These are phyloP conservation scores for Sclerotinia spermophila DNA, from an alignment of 2,329 filamentous ascomycete genomes.

Conservation along the genomic window DNA sequence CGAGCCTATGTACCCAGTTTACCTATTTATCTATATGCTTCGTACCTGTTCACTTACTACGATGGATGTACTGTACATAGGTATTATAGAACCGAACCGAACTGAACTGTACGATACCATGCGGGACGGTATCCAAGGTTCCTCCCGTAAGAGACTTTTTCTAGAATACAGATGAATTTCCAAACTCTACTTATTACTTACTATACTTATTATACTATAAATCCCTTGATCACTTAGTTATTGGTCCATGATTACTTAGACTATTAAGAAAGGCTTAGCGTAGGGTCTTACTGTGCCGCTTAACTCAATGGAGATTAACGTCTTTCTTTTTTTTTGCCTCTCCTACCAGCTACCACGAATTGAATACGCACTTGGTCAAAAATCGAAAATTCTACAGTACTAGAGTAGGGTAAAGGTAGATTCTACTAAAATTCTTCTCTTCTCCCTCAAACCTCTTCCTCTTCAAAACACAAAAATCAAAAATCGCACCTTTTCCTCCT, in stretches of 20 bases:
- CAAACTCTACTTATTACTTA: too few species aligned
- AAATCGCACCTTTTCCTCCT: background rate
- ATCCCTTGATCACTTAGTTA: background rate
- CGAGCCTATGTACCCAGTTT: too few species aligned
- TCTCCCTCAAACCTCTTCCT: background rate
- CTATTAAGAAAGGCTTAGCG: background rate
- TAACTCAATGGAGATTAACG: background rate
- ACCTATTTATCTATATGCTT: too few species aligned
- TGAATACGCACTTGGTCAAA: background rate
- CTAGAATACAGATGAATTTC: too few species aligned
- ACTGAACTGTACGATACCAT: too few species aligned
- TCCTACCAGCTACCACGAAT: background rate
- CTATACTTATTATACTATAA: too few species aligned
- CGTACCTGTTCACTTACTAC: too few species aligned
- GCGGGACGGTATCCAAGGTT: too few species aligned
- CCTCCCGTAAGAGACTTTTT: too few species aligned
- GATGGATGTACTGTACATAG: too few species aligned
- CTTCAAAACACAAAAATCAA: background rate
- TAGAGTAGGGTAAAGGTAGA: background rate
- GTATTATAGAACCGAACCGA: too few species aligned
- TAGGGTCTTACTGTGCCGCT: background rate
- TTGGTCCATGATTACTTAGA: background rate
- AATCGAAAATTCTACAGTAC: background rate
- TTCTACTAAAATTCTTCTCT: constrained; percentile 3
- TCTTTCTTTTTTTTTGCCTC: background rate